Evolutionary conservation across 495 filamentous ascomycete species (phyloP).

Genomic region (Lasiosphaeria ovina): DNA sequence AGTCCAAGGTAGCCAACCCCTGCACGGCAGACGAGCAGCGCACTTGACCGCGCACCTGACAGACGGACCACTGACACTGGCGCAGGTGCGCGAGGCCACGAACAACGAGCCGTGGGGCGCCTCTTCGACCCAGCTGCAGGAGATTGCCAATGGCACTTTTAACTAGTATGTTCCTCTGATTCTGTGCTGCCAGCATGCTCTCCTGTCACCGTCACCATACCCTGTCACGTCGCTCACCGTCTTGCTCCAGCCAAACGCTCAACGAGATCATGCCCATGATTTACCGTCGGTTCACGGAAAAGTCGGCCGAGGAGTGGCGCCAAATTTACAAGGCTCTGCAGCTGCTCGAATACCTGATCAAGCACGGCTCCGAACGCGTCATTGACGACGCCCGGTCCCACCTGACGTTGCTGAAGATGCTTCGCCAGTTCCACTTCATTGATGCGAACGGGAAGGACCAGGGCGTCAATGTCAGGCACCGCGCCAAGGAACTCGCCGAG

Average conservation of each 20-base stretch:
- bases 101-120: constrained; percentile 98
- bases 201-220: not conserved
- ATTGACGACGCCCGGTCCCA: constrained; percentile 97
- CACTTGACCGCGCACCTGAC: constrained; percentile 7
- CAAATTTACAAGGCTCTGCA: constrained; percentile 99
- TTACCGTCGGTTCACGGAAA: constrained; percentile 98
- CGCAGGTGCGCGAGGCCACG: constrained; percentile 87
- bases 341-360: constrained; percentile 94
- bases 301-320: constrained; percentile 96
- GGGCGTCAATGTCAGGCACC: constrained; percentile 94
- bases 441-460: constrained; percentile 97
- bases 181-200: not conserved
- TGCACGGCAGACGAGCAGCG: constrained; percentile 16
- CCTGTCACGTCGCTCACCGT: not conserved
- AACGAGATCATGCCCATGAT: constrained; percentile 99
- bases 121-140: constrained; percentile 83
- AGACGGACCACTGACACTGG: not conserved
- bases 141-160: constrained; percentile 96
- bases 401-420: constrained; percentile 93
- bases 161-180: constrained; percentile 73
- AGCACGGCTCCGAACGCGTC: constrained; percentile 96
- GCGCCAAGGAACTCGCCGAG: constrained; percentile 92
- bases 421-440: constrained; percentile 97
- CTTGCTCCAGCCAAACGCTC: constrained; percentile 73
- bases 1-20: constrained; percentile 71